Evolutionary conservation across 1,284 basidiomycete genomes (phyloP), one percentile per base, ranked within the genome.

Genomic region (Rhizoctonia solani): DNA sequence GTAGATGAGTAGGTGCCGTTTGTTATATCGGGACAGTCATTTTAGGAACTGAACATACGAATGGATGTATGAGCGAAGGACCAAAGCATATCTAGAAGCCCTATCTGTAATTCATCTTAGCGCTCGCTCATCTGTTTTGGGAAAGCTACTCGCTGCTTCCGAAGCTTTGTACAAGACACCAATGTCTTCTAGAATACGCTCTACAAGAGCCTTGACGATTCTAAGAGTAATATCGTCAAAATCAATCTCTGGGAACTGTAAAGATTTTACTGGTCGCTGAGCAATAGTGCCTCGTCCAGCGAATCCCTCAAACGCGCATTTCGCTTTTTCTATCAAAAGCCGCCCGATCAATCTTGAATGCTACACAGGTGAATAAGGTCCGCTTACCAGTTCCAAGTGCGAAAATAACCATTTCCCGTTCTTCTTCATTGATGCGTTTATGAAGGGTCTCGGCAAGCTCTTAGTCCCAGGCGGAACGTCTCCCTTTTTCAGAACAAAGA

Each of bases 261-360:
- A 3, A 11, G 37, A 5, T 73, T 79, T 27, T 71, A 87, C 85
- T 85, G 85, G 67, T 93, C 86, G 72, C 93, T 95, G 55, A 97
- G 79, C 41, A 90, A 81, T 68, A 95, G 78, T 0, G 91, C 85
- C 75, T 94, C 92, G 68, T 92, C 89, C 23, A 93, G 77, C 0
- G 90, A 88, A 73, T 93, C 91, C 72, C 89, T 89, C 85, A 92
- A 88, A 61, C 91, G 79, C 0, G 89, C 87, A 73, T 93, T 93
- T 77, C 90, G 80, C 74, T 93, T 92, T 75, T 92, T 92, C 89
- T 90, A 16, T n/a, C n/a, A n/a, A n/a, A n/a, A n/a, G n/a, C n/a
- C n/a, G n/a, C n/a, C n/a, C 70, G 4, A 29, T 5, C 46, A 67
- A n/a, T 21, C 19, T 46, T 54, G 14, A 32, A 25, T 47, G 63